A percentile compares a stretch with the other conserved stretches of the same genome.
phyloP scores from a whole-genome alignment of 129 eudicot genomes.

The Ambrosia trifida region DNA sequence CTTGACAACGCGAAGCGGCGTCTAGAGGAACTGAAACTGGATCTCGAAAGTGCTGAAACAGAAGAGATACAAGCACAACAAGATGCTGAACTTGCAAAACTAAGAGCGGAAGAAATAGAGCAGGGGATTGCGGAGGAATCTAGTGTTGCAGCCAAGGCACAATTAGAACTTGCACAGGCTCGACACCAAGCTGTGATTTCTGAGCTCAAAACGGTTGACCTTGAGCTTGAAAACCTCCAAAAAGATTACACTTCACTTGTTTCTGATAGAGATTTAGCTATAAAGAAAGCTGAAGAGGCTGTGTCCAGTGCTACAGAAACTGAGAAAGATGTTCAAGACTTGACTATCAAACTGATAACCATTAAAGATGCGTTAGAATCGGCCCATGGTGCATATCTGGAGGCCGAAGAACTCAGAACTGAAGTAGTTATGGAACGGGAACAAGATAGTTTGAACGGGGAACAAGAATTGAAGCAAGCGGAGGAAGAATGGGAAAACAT shows the following conservation, averaged over 20 bases:
- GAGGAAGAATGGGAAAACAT: constrained; percentile 61
- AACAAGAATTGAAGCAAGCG: constrained; percentile 55
- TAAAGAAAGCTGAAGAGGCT: constrained; percentile 59
- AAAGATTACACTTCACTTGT: constrained; percentile 48
- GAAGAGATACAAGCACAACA: constrained; percentile 88
- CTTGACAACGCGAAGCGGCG: constrained; percentile 65
- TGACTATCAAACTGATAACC: constrained; percentile 67
- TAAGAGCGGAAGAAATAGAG: constrained; percentile 72
- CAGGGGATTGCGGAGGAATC: constrained; percentile 79
- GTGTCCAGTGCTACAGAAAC: constrained; percentile 48
- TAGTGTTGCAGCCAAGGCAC: constrained; percentile 74
- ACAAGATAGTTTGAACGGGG: constrained; percentile 56
- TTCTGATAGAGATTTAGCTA: constrained; percentile 53
- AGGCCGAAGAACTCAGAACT: constrained; percentile 74
- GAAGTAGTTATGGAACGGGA: constrained; percentile 66
- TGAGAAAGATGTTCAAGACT: constrained; percentile 69
- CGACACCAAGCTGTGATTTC: constrained; percentile 59
- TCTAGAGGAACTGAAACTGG: constrained; percentile 72
- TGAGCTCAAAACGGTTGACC: constrained; percentile 48
- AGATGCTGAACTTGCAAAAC: constrained; percentile 71
- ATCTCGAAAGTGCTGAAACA: constrained; percentile 70
- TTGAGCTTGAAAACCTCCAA: constrained; percentile 51
- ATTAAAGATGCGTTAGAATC: constrained; percentile 73
- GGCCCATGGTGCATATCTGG: constrained; percentile 78
- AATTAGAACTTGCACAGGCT: constrained; percentile 74